Percentiles rank a stretch among this genome's conserved stretches.
phyloP scores from a whole-genome alignment of 1,139 yeast species.

The Entelexis sorbosivorans region DNA sequence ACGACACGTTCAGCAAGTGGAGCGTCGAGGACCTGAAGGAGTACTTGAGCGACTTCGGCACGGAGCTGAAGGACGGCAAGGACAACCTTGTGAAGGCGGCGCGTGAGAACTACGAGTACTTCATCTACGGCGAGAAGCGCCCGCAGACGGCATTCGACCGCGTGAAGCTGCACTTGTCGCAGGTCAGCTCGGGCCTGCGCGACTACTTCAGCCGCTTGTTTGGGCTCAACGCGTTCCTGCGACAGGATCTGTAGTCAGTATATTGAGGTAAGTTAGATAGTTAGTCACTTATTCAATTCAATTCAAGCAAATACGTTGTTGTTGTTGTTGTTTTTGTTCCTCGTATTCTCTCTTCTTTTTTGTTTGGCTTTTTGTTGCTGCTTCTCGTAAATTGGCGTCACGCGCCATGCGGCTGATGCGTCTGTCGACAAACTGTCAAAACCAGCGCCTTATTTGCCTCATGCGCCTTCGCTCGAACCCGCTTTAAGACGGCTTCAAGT shows the following conservation, averaged over 20 bases:
- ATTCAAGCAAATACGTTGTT: too few relatives aligned
- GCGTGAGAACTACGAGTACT: slow-evolving; percentile 31
- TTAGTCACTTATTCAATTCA: too few relatives aligned
- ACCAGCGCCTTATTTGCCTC: too few relatives aligned
- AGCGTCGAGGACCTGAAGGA: slow-evolving; percentile 43
- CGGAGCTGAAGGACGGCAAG: slow-evolving; percentile 34
- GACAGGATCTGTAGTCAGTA: slow-evolving; percentile 3
- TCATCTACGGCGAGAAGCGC: slow-evolving; percentile 13
- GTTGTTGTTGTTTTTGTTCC: too few relatives aligned
- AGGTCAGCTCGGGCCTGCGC: neutral
- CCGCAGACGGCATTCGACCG: slow-evolving; percentile 9
- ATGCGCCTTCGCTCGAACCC: too few relatives aligned
- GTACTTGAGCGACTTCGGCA: slow-evolving; percentile 45
- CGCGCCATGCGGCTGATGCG: too few relatives aligned
- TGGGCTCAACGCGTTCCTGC: slow-evolving; percentile 3
- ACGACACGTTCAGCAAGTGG: slow-evolving; percentile 39
- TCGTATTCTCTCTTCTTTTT: too few relatives aligned
- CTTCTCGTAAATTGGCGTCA: too few relatives aligned
- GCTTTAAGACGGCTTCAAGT: too few relatives aligned
- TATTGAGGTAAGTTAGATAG: neutral
- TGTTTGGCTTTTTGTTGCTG: too few relatives aligned
- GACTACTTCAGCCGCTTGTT: slow-evolving; percentile 1
- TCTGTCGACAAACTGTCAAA: too few relatives aligned
- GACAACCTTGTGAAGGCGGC: slow-evolving; percentile 40
- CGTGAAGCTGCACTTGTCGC: slow-evolving; percentile 3